phyloP scores from a whole-genome alignment of 108 stramenopile genomes.

The Heterococcus sp. region DNA sequence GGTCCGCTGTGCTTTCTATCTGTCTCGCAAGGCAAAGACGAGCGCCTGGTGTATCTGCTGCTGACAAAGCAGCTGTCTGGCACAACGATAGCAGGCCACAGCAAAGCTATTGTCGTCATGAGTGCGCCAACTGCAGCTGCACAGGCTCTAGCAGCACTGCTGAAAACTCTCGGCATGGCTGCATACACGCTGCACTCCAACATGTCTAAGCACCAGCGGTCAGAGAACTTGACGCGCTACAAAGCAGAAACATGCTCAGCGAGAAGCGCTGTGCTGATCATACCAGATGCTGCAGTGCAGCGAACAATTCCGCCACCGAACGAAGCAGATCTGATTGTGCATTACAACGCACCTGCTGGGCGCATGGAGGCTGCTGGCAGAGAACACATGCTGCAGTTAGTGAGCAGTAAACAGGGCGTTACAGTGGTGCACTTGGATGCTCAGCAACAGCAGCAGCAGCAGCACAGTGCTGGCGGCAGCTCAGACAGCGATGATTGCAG shows the following conservation, averaged over 20 bases:
- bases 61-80: not conserved
- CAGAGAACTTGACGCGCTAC: constrained; percentile 19
- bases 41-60: not conserved
- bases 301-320: not conserved
- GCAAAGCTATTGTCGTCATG: not conserved
- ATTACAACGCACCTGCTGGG: constrained; percentile 27
- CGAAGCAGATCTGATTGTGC: constrained; percentile 2
- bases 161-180: constrained; percentile 17
- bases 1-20: not conserved
- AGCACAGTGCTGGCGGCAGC: not conserved
- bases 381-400: too few relatives aligned
- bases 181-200: constrained; percentile 13
- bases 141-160: constrained; percentile 6
- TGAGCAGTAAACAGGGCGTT: not conserved
- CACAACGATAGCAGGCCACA: not conserved
- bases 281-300: constrained; percentile 12
- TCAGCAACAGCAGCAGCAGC: not conserved
- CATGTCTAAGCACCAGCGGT: constrained; percentile 17
- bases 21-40: not conserved
- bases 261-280: constrained; percentile 10
- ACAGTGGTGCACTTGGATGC: constrained; percentile 12
- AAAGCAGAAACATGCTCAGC: not conserved
- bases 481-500: not conserved
- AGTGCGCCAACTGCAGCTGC: constrained; percentile 1
- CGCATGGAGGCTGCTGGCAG: too few relatives aligned